Conservation (phyloP, 495 filamentous ascomycete species). For the Penicillium flavigenum region DNA sequence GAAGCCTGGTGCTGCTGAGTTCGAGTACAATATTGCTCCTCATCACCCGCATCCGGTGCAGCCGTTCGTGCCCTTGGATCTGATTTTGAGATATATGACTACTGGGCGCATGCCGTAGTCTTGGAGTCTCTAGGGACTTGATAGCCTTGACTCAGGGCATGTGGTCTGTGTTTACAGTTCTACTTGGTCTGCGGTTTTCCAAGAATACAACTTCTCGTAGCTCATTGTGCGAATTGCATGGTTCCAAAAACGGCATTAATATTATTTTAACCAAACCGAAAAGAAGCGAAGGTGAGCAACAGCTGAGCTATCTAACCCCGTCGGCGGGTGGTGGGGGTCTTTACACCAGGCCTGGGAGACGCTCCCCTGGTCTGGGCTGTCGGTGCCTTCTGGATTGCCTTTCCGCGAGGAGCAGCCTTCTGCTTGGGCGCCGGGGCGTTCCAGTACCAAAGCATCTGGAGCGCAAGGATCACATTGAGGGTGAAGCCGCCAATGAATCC, state of each 20-base stretch:
- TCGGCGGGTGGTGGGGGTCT: slow-evolving; percentile 50
- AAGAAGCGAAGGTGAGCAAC: slow-evolving; percentile 5
- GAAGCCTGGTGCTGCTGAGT: slow-evolving; percentile 37
- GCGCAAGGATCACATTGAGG: slow-evolving; percentile 81
- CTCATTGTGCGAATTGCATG: slow-evolving; percentile 8
- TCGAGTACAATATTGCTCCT: slow-evolving; percentile 48
- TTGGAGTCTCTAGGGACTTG: background rate
- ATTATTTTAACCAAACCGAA: slow-evolving; percentile 14
- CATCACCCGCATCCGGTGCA: slow-evolving; percentile 31
- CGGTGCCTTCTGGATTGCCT: slow-evolving; percentile 34
- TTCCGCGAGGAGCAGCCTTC: slow-evolving; percentile 41
- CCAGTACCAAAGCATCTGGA: slow-evolving; percentile 97
- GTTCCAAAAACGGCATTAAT: slow-evolving; percentile 16
- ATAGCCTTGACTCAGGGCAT: background rate
- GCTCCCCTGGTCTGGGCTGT: slow-evolving; percentile 40
- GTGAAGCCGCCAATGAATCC: slow-evolving; percentile 85
- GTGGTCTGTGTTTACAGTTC: background rate
- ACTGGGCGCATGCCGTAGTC: slow-evolving; percentile 45
- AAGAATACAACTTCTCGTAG: slow-evolving; percentile 2
- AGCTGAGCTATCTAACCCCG: slow-evolving; percentile 38
- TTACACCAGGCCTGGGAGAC: slow-evolving; percentile 32
- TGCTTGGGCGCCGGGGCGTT: slow-evolving; percentile 58
- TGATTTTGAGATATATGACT: slow-evolving; percentile 56
- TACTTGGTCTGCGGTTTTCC: background rate
- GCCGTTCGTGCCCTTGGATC: slow-evolving; percentile 46